phyloP scores from a whole-genome alignment of 257 asterid genomes.

The Solanum stenotomum region DNA sequence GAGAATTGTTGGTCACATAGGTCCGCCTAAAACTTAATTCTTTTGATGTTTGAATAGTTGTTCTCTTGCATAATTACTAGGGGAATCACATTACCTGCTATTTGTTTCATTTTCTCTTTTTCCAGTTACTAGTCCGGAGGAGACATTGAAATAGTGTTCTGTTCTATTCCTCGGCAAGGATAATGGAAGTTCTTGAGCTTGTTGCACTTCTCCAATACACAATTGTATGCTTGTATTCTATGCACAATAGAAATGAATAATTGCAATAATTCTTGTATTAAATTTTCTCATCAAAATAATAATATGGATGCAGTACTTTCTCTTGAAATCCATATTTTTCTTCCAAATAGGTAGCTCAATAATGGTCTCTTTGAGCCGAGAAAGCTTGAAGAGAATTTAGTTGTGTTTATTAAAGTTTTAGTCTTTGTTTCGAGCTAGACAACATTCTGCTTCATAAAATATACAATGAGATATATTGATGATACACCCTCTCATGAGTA shows the following conservation, averaged over 20 bases:
- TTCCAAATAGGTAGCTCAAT: too few relatives aligned
- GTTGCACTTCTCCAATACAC: background rate
- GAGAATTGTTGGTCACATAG: conserved; percentile 87
- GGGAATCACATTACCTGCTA: background rate
- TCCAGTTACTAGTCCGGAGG: conserved; percentile 70
- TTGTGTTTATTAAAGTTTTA: too few relatives aligned
- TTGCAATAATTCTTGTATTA: background rate
- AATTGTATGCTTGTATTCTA: background rate
- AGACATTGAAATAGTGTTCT: conserved; percentile 54
- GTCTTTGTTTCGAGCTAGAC: too few relatives aligned
- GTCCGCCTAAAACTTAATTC: conserved; percentile 21
- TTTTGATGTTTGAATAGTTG: background rate
- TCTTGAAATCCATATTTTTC: too few relatives aligned
- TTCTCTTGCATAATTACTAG: background rate
- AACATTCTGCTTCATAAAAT: too few relatives aligned
- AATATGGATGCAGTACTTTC: too few relatives aligned
- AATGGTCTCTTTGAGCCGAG: too few relatives aligned
- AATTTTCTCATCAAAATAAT: background rate
- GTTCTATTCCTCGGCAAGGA: conserved; percentile 39
- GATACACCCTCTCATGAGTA: too few relatives aligned
- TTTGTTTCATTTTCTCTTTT: background rate
- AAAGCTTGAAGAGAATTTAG: too few relatives aligned
- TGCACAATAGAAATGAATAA: background rate
- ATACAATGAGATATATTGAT: too few relatives aligned
- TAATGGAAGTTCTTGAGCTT: conserved; percentile 10